Percentiles rank a stretch among this genome's conserved stretches.
Evolutionary conservation across 768 basidiomycete species (phyloP).

Genomic region (Suillus hirtellus): DNA sequence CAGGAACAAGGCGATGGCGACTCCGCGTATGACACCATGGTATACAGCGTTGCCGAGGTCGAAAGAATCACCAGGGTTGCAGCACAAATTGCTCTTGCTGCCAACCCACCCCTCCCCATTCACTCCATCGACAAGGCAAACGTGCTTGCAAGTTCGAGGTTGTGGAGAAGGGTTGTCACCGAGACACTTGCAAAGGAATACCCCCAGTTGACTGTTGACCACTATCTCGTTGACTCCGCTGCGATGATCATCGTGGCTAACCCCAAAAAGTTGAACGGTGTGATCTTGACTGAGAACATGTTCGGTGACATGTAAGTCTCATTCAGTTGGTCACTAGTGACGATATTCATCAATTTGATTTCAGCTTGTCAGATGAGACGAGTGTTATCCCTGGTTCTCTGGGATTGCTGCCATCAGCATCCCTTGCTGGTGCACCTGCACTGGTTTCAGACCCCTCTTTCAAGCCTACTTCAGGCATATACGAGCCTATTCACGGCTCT

Average conservation of each 20-base stretch:
- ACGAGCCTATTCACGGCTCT: slow-evolving; percentile 96
- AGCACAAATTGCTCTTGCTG: slow-evolving; percentile 83
- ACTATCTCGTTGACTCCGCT: slow-evolving; percentile 93
- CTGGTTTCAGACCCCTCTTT: slow-evolving; percentile 52
- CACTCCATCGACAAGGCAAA: slow-evolving; percentile 99
- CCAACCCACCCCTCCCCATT: slow-evolving; percentile 82
- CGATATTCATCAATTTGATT: slow-evolving; percentile 5
- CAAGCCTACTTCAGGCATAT: slow-evolving; percentile 83
- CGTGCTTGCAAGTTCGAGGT: slow-evolving; percentile 89
- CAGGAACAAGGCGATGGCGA: slow-evolving; percentile 79
- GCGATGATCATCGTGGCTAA: slow-evolving; percentile 92
- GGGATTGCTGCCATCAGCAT: slow-evolving; percentile 94
- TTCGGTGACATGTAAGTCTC: slow-evolving; percentile 92
- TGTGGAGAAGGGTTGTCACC: slow-evolving; percentile 93
- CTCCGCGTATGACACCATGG: slow-evolving; percentile 89
- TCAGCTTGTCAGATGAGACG: slow-evolving; percentile 91
- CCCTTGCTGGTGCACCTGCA: slow-evolving; percentile 86
- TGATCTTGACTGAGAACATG: slow-evolving; percentile 92
- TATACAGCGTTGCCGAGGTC: slow-evolving; percentile 89
- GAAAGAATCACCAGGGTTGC: slow-evolving; percentile 95
- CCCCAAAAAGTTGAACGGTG: slow-evolving; percentile 92
- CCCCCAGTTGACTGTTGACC: slow-evolving; percentile 84
- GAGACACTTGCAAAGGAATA: slow-evolving; percentile 85
- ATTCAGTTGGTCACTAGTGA: no score
- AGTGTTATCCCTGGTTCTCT: slow-evolving; percentile 98